Evolutionary conservation across 371 early-diverging fungal species (phyloP).

Genomic region (Apophysomyces variabilis): DNA sequence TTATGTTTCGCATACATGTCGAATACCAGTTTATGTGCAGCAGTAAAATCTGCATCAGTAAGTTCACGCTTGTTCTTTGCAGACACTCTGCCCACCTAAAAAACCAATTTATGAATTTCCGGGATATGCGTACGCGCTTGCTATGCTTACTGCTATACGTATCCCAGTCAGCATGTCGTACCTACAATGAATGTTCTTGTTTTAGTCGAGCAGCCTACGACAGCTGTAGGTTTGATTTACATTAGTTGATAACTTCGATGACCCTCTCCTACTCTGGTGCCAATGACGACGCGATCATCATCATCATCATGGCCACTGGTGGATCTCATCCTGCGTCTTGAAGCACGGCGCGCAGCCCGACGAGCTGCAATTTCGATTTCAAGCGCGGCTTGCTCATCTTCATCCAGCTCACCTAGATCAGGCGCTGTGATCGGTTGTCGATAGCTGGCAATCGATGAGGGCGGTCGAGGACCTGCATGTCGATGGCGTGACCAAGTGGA

Average conservation of each 20-base stretch:
- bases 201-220: not conserved
- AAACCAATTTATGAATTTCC: not conserved
- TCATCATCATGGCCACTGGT: conserved; percentile 47
- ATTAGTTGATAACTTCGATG: conserved; percentile 84
- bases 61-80: conserved; percentile 81
- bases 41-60: conserved; percentile 77
- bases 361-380: conserved; percentile 46
- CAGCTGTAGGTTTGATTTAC: conserved; percentile 47
- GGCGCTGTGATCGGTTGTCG: conserved; percentile 1
- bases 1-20: conserved; percentile 68
- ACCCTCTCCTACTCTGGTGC: conserved; percentile 68
- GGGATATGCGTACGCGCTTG: not conserved
- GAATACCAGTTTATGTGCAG: conserved; percentile 92
- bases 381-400: conserved; percentile 42
- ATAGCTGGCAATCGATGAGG: not conserved
- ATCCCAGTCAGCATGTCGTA: conserved; percentile 98
- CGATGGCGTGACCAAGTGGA: not conserved
- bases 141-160: conserved; percentile 67
- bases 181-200: conserved; percentile 54
- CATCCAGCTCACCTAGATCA: conserved; percentile 39
- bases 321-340: conserved; percentile 28
- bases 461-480: not conserved
- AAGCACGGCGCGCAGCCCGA: conserved; percentile 43
- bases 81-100: conserved; percentile 66
- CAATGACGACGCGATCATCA: conserved; percentile 60